A percentile compares a stretch with the other conserved stretches of the same genome.
Evolutionary conservation across 192 early-diverging fungal species (phyloP).

Genomic region (Podochytrium sp.): DNA sequence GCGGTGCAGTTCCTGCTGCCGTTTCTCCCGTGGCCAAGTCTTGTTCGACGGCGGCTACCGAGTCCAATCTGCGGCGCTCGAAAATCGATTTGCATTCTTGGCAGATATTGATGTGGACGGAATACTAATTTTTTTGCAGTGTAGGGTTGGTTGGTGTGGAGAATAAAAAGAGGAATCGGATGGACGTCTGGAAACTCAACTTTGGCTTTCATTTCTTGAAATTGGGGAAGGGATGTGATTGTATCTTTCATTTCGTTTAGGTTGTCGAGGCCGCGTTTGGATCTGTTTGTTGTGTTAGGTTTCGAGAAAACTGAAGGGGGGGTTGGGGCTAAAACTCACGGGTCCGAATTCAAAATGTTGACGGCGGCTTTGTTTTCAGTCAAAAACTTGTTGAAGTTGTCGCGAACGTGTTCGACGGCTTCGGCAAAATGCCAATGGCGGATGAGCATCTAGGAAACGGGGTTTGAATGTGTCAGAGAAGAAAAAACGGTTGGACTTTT

Average conservation of each 20-base stretch:
- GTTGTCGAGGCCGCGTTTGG: conserved; percentile 56
- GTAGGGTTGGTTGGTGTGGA: too few species aligned
- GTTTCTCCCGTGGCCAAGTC: conserved; percentile 82
- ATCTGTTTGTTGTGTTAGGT: conserved; percentile 1
- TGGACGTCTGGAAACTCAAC: conserved; percentile 2
- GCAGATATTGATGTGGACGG: conserved; percentile 84
- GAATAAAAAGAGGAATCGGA: too few species aligned
- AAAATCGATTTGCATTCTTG: conserved; percentile 82
- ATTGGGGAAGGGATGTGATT: conserved; percentile 81
- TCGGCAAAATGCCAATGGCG: conserved; percentile 85
- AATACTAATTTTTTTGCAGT: conserved; percentile 56
- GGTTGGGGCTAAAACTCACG: conserved; percentile 14
- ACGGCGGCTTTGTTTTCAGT: conserved; percentile 75
- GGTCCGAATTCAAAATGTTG: conserved; percentile 33
- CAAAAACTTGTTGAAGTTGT: conserved; percentile 79
- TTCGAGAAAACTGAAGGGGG: conserved; percentile 20
- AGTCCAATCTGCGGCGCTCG: conserved; percentile 66
- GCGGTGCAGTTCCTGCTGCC: conserved; percentile 66
- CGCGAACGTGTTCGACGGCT: conserved; percentile 70
- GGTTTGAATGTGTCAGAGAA: neutral
- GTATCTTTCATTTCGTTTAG: conserved; percentile 88
- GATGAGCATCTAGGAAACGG: conserved; percentile 51
- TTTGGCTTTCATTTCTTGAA: conserved; percentile 79
- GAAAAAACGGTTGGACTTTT: neutral
- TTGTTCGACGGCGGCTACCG: conserved; percentile 80